Conservation (phyloP, 805 yeast species). For the Yamadazyma scolyti region DNA sequence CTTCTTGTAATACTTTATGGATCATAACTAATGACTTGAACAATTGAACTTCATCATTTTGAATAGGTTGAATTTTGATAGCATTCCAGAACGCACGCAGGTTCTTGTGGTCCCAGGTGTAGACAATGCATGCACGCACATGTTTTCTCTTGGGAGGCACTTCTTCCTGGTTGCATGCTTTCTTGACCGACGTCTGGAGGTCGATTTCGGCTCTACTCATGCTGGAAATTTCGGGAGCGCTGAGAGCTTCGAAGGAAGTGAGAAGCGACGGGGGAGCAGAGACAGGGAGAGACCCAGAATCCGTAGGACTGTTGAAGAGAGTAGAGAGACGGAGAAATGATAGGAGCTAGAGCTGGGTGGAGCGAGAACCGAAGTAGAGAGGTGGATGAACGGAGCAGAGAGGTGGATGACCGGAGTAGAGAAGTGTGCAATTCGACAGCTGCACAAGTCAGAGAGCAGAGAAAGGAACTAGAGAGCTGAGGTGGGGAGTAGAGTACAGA, state of each 20-base stretch:
- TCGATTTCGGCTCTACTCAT: slow-evolving; percentile 48
- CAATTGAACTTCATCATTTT: slow-evolving; percentile 75
- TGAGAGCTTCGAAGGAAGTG: background rate
- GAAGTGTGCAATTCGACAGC: too few relatives aligned
- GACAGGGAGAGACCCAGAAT: too few relatives aligned
- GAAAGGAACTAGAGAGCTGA: too few relatives aligned
- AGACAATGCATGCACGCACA: slow-evolving; percentile 91
- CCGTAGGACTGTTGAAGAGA: too few relatives aligned
- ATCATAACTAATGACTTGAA: slow-evolving; percentile 82
- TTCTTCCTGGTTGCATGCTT: slow-evolving; percentile 84
- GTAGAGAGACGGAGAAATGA: too few relatives aligned
- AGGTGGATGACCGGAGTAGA: too few relatives aligned
- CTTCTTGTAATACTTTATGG: slow-evolving; percentile 95
- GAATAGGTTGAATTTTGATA: slow-evolving; percentile 74
- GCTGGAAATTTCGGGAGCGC: background rate
- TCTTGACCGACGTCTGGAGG: slow-evolving; percentile 56
- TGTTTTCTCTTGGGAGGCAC: slow-evolving; percentile 94
- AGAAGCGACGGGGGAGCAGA: too few relatives aligned
- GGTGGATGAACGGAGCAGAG: too few relatives aligned
- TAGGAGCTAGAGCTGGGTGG: too few relatives aligned
- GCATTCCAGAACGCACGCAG: slow-evolving; percentile 83
- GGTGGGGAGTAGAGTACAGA: too few relatives aligned
- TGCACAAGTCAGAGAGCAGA: too few relatives aligned
- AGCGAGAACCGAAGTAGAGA: too few relatives aligned
- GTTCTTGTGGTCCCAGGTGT: slow-evolving; percentile 92